Evolutionary conservation across 2,329 filamentous ascomycete genomes (phyloP), one percentile per base, ranked within the genome.

Genomic region (Fusarium pseudoanthophilum): DNA sequence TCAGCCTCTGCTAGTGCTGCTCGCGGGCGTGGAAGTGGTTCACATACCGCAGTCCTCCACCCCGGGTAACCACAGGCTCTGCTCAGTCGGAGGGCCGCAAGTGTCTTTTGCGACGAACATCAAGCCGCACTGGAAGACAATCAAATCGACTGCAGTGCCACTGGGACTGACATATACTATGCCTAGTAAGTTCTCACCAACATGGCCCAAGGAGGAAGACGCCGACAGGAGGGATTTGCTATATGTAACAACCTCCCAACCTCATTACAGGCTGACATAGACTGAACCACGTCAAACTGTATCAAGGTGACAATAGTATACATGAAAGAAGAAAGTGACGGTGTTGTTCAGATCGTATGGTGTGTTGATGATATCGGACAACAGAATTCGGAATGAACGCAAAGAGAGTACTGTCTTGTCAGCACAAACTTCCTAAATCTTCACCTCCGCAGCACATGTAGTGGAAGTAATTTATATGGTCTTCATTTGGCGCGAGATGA

Each of bases 11-110:
- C 5, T 11, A 46, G 7, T 14, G 24, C 45, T 28, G 6, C 5
- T 28, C 4, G 20, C 13, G 11, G 13, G 18, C 0, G 3, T 46
- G 2, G 15, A 46, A 15, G 8, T 20, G 11, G 11, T 3, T 28
- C 24, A 46, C 7, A 4, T 20, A 14, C 11, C 5, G 42, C 16
- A 45, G 7, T 13, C 42, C 26, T 5, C 11, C 11, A 13, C 42
- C 14, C n/a, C 1, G 8, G 7, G 21, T 42, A 14, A 24, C 21
- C 21, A n/a, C 13, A n/a, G 8, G 8, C 40, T 46, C 43, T 46
- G 18, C 18, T 5, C 24, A 46, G 24, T 46, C 43, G 5, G 11
- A 28, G 24, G 18, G 43, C 11, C 24, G 7, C 11, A 26, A 14
- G 5, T 6, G 24, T 4, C 4, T 18, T 46, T 26, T 7, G 2